These are phyloP conservation scores for Coleophoma cylindrospora DNA, from an alignment of 2,329 filamentous ascomycete species.

Conservation along the genomic window DNA sequence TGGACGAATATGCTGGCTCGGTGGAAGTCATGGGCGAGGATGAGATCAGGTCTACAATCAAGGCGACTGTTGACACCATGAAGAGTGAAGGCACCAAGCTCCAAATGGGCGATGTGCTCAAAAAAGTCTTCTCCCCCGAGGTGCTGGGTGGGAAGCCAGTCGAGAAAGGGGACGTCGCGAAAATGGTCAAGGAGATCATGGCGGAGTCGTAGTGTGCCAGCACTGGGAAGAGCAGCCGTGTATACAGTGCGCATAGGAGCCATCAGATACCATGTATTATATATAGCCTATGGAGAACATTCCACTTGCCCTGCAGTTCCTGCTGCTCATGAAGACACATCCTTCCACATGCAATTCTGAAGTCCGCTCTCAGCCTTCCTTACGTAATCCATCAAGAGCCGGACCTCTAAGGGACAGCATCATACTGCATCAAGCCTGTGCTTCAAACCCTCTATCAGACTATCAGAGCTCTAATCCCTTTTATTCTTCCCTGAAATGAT, in stretches of 20 bases:
- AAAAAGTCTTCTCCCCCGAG: constrained; percentile 46
- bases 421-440: not conserved
- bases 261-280: too few species aligned
- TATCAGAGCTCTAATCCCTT: not conserved
- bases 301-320: too few species aligned
- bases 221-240: too few species aligned
- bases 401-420: not conserved
- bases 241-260: too few species aligned
- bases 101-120: constrained; percentile 58
- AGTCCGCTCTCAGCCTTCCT: too few species aligned
- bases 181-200: constrained; percentile 51
- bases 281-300: too few species aligned
- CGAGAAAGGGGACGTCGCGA: constrained; percentile 56
- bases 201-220: constrained; percentile 7
- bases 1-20: constrained; percentile 59
- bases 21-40: constrained; percentile 52
- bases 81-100: constrained; percentile 43
- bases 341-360: too few species aligned
- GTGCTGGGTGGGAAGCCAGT: constrained; percentile 59
- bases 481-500: not conserved
- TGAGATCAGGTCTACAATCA: constrained; percentile 51
- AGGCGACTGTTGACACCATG: constrained; percentile 44
- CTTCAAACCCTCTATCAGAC: not conserved
- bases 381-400: not conserved
- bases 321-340: too few species aligned